These are phyloP conservation scores for Syzygium aqueum DNA, from an alignment of 345 rosid genomes.

Conservation along the genomic window DNA sequence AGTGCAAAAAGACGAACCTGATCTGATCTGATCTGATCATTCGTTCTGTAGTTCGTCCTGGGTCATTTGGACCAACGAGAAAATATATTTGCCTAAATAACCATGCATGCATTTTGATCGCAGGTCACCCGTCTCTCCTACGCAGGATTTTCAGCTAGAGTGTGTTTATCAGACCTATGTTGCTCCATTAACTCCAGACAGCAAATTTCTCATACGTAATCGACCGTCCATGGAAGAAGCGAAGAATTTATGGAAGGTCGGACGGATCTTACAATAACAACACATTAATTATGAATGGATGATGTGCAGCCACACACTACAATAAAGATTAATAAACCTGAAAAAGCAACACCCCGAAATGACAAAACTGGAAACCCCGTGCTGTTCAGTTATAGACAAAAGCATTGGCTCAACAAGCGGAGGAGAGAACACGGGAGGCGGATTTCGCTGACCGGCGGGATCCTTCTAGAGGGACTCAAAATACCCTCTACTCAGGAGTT, in stretches of 20 bases:
- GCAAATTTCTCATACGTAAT: too few species aligned
- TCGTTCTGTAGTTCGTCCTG: not conserved
- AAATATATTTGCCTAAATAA: not conserved
- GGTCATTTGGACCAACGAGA: not conserved
- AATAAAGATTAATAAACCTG: slow-evolving; percentile 6
- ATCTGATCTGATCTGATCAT: not conserved
- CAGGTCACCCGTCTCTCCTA: not conserved
- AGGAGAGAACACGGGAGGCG: not conserved
- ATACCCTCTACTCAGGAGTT: not conserved
- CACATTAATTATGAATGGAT: not conserved
- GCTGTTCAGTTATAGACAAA: slow-evolving; percentile 21
- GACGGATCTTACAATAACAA: not conserved
- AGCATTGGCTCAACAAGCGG: slow-evolving; percentile 11
- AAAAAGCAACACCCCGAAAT: slow-evolving; percentile 9
- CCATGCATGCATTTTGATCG: not conserved
- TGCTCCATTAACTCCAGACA: too few species aligned
- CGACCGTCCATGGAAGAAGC: not conserved
- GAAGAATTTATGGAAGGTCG: not conserved
- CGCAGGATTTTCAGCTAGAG: not conserved
- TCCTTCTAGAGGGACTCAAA: not conserved
- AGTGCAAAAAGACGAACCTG: not conserved
- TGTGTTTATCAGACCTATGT: not conserved
- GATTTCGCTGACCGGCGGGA: not conserved
- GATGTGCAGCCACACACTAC: not conserved
- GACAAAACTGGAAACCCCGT: slow-evolving; percentile 40